Evolutionary conservation across 768 basidiomycete genomes (phyloP).

Genomic region (Suillus subalutaceus): DNA sequence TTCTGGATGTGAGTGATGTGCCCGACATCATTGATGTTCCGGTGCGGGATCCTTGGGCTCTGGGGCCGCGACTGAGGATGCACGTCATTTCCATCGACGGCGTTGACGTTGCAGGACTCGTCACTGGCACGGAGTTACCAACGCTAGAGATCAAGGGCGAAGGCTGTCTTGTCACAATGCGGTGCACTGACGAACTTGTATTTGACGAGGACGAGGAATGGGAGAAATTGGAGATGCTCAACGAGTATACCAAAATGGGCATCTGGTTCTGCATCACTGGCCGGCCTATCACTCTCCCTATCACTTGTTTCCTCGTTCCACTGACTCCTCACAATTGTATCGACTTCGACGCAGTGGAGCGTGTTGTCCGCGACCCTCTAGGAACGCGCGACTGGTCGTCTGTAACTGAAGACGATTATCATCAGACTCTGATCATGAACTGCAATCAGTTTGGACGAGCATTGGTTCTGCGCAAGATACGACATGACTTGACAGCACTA

Average conservation of each 20-base stretch:
- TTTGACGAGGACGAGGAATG: slow-evolving; percentile 51
- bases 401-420: slow-evolving; percentile 52
- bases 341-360: slow-evolving; percentile 61
- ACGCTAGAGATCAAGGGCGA: slow-evolving; percentile 45
- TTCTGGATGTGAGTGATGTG: slow-evolving; percentile 46
- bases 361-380: slow-evolving; percentile 48
- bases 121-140: slow-evolving; percentile 65
- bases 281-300: slow-evolving; percentile 50
- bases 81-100: slow-evolving; percentile 62
- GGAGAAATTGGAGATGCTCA: slow-evolving; percentile 53
- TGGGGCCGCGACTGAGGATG: slow-evolving; percentile 59
- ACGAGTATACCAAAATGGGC: slow-evolving; percentile 64
- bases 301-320: slow-evolving; percentile 70
- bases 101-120: slow-evolving; percentile 55
- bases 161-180: slow-evolving; percentile 38
- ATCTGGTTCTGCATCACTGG: slow-evolving; percentile 67
- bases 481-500: slow-evolving; percentile 66
- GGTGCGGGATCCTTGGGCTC: slow-evolving; percentile 70
- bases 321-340: slow-evolving; percentile 50
- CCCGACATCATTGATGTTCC: slow-evolving; percentile 59
- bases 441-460: slow-evolving; percentile 56
- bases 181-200: slow-evolving; percentile 50
- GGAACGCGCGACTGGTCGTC: slow-evolving; percentile 60
- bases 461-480: slow-evolving; percentile 57
- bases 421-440: slow-evolving; percentile 56